Conservation (phyloP, 73 alveolate species). For the Uronychia binucleata region DNA sequence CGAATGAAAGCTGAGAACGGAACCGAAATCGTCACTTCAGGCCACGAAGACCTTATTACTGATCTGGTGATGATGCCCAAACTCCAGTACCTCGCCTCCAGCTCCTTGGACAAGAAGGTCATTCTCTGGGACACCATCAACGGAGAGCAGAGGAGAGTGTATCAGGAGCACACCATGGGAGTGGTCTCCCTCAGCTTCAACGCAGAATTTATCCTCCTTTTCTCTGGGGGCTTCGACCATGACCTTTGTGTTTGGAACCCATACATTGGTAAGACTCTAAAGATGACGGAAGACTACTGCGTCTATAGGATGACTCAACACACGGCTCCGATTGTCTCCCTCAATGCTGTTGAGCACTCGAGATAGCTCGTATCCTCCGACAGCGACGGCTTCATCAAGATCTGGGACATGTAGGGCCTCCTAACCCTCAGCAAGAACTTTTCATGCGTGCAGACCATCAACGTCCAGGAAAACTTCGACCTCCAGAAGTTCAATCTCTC, state of each 20-base stretch:
- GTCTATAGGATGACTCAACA: conserved; percentile 75
- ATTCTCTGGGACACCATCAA: conserved; percentile 82
- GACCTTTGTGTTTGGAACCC: conserved; percentile 90
- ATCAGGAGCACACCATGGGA: conserved; percentile 85
- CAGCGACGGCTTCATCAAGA: conserved; percentile 75
- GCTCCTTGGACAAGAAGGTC: conserved; percentile 74
- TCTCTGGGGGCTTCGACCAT: conserved; percentile 91
- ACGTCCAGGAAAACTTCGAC: conserved; percentile 75
- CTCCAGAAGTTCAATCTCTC: conserved; percentile 67
- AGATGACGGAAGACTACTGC: neutral
- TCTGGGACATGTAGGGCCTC: too few species aligned
- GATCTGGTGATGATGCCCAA: conserved; percentile 83
- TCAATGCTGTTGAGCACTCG: conserved; percentile 72
- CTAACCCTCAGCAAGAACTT: too few species aligned
- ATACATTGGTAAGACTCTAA: conserved; percentile 39
- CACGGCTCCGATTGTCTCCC: conserved; percentile 73
- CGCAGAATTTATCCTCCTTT: conserved; percentile 67
- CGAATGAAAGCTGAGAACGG: conserved; percentile 9
- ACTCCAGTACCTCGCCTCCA: conserved; percentile 75
- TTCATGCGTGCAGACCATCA: conserved; percentile 73
- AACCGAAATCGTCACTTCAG: conserved; percentile 7
- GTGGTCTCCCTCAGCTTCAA: conserved; percentile 77
- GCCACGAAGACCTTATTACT: conserved; percentile 80
- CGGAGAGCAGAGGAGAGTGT: conserved; percentile 70
- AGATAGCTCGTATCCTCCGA: conserved; percentile 77